A percentile compares a stretch with the other conserved stretches of the same genome.
Conservation (phyloP, 352 stramenopile species). For the Globisporangium radiosum region DNA sequence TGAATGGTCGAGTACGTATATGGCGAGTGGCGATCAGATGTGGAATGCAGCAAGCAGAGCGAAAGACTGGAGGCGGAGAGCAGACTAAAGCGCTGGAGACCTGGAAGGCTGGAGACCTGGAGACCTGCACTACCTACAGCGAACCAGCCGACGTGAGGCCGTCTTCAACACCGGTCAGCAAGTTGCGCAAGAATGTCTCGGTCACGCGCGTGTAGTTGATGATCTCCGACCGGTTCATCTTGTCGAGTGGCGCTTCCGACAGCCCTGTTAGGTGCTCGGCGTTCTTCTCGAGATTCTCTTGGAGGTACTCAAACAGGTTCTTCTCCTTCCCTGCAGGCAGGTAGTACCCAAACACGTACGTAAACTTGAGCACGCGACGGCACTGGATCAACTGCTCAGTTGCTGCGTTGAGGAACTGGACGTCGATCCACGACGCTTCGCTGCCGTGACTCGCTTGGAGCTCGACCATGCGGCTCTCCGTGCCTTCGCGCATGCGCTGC, state of each 20-base stretch:
- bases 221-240: slow-evolving; percentile 91
- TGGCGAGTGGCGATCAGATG: too few relatives aligned
- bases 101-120: neutral
- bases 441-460: slow-evolving; percentile 88
- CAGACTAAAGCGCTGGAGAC: too few relatives aligned
- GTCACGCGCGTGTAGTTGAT: slow-evolving; percentile 94
- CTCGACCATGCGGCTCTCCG: slow-evolving; percentile 94
- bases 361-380: slow-evolving; percentile 98
- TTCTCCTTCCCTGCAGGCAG: slow-evolving; percentile 85
- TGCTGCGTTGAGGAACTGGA: slow-evolving; percentile 96
- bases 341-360: slow-evolving; percentile 96
- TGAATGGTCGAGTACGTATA: too few relatives aligned
- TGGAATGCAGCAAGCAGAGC: neutral
- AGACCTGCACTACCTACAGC: slow-evolving; percentile 1
- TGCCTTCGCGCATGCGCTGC: slow-evolving; percentile 92
- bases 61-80: neutral
- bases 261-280: slow-evolving; percentile 89
- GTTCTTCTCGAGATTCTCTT: slow-evolving; percentile 93
- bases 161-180: slow-evolving; percentile 89
- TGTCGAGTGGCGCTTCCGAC: slow-evolving; percentile 87
- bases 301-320: slow-evolving; percentile 93
- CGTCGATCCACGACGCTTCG: slow-evolving; percentile 94
- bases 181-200: slow-evolving; percentile 87
- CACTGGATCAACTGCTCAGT: slow-evolving; percentile 97
- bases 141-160: slow-evolving; percentile 58